phyloP scores from a whole-genome alignment of 805 yeast genomes.

The Starmera pachycereana region DNA sequence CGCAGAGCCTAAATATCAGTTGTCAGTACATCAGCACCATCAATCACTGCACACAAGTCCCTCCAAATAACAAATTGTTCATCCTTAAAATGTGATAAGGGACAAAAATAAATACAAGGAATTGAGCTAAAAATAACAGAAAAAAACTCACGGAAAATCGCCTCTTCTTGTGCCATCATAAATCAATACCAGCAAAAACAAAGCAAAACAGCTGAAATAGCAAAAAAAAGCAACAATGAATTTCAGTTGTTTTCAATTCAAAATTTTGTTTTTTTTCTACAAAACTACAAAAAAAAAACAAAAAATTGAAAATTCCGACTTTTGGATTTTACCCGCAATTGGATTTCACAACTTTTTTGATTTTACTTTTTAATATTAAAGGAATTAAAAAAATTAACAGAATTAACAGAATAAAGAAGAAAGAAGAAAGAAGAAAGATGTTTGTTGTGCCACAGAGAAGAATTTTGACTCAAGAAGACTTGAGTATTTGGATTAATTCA shows the following conservation, averaged over 20 bases:
- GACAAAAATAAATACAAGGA: not conserved
- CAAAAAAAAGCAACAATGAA: too few species aligned
- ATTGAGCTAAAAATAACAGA: not conserved
- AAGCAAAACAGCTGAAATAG: not conserved
- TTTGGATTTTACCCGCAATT: too few species aligned
- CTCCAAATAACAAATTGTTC: not conserved
- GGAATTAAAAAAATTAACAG: too few species aligned
- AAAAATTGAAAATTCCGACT: too few species aligned
- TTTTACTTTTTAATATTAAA: too few species aligned
- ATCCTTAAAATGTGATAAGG: not conserved
- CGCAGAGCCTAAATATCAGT: slow-evolving; percentile 56
- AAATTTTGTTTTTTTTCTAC: too few species aligned
- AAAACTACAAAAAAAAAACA: too few species aligned
- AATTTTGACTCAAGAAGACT: slow-evolving; percentile 46
- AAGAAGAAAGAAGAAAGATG: not conserved
- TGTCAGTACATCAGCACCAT: slow-evolving; percentile 4
- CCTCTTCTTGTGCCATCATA: slow-evolving; percentile 25
- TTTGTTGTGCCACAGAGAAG: slow-evolving; percentile 28
- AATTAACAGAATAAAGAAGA: too few species aligned
- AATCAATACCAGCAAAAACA: slow-evolving; percentile 1
- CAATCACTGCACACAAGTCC: not conserved
- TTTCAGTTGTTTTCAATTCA: too few species aligned
- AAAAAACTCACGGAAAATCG: slow-evolving; percentile 28
- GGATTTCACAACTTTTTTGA: too few species aligned
- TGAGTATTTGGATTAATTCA: slow-evolving; percentile 48